These are phyloP conservation scores for Candida berthetii DNA, from an alignment of 805 yeast species.

Conservation along the genomic window DNA sequence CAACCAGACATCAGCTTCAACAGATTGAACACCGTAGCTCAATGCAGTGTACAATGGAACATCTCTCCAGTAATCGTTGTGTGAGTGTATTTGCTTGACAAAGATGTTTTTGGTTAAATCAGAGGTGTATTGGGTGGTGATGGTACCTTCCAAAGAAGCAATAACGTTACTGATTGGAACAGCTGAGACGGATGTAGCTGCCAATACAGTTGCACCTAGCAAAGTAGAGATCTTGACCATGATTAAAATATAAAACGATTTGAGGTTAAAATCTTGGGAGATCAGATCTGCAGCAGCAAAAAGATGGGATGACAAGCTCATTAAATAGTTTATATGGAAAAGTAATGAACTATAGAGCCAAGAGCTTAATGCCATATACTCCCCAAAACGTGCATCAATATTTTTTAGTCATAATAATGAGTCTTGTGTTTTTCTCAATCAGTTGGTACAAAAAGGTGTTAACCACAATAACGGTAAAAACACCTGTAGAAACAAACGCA, in stretches of 20 bases:
- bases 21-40: conserved; percentile 45
- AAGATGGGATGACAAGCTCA: too few species aligned
- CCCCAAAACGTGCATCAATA: too few species aligned
- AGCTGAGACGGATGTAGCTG: conserved; percentile 1
- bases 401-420: too few species aligned
- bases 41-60: conserved; percentile 55
- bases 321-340: too few species aligned
- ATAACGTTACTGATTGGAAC: conserved; percentile 15
- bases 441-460: too few species aligned
- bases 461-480: too few species aligned
- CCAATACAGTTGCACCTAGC: not conserved
- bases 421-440: too few species aligned
- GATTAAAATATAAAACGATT: too few species aligned
- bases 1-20: conserved; percentile 66
- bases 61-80: conserved; percentile 67
- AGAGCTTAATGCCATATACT: too few species aligned
- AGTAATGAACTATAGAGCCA: too few species aligned
- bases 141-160: conserved; percentile 8
- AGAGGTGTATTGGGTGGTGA: conserved; percentile 11
- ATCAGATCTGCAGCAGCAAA: not conserved
- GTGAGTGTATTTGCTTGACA: conserved; percentile 49
- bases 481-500: too few species aligned
- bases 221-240: not conserved
- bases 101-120: conserved; percentile 18
- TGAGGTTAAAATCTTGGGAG: not conserved